Evolutionary conservation across 306 rosid species (phyloP), one percentile per base, ranked within the genome.

Genomic region (Astragalus glycyphyllos): DNA sequence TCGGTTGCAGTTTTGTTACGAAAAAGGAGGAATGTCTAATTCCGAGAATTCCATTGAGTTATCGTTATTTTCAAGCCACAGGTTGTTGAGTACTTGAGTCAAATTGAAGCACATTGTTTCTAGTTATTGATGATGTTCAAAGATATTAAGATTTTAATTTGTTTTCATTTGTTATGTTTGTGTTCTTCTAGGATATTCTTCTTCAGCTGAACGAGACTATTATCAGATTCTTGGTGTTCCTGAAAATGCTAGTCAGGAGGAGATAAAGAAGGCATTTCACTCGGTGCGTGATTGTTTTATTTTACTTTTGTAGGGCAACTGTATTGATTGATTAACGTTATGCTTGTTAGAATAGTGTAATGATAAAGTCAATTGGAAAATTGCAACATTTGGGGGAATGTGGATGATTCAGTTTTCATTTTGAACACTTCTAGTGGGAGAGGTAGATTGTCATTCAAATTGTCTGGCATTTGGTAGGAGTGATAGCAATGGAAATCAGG

Each of bases 251-350:
- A 86, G 82, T 78, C 83, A 85, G 62, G 91, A 89, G 8, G 96
- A 89, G 75, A 85, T 94, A 49, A 89, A 89, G 71, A 94, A 84
- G 74, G 95, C 95, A 4, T 94, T 79, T 78, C 90, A 80, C 74
- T 72, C 15, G 78, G 99, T 94, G 71, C 78, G 98, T 83, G 47
- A 66, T 68, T 66, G 32, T 53, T 68, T 26, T 26, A 4, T 37
- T 67, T 75, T n/a, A n/a, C 7, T 67, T 63, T 44, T 58, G 50
- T 75, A 9, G 47, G 51, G 12, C 15, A 10, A 6, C 8, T 5
- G 8, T 62, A 26, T 58, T 62, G 40, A 48, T 68, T 63, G 67
- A 34, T 69, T 41, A 44, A 26, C 29, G 11, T 29, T 61, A 69
- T 73, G 71, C 53, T 76, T 73, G 56, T 31, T 64, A 64, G 59